Evolutionary conservation across 345 rosid species (phyloP).

Genomic region (Citrus sinensis): DNA sequence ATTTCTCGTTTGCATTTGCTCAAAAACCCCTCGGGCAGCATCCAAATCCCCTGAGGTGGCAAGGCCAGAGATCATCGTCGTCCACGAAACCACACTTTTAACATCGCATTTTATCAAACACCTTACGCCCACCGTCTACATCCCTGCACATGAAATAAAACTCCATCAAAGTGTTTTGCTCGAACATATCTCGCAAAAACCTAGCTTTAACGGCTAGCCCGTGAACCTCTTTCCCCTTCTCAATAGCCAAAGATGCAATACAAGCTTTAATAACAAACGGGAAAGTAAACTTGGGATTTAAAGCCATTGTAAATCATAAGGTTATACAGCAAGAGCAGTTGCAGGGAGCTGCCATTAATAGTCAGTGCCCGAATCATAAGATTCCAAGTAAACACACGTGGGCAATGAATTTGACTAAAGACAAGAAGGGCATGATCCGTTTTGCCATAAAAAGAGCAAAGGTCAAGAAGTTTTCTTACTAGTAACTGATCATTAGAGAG

Average conservation of each 20-base stretch:
- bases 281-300: slow-evolving; percentile 55
- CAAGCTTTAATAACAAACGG: slow-evolving; percentile 75
- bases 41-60: slow-evolving; percentile 42
- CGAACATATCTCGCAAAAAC: slow-evolving; percentile 40
- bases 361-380: slow-evolving; percentile 59
- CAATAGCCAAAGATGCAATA: slow-evolving; percentile 23
- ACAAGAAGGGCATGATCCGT: slow-evolving; percentile 47
- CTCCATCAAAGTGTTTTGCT: slow-evolving; percentile 61
- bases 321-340: slow-evolving; percentile 54
- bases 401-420: slow-evolving; percentile 39
- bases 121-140: slow-evolving; percentile 35
- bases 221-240: slow-evolving; percentile 51
- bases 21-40: slow-evolving; percentile 45
- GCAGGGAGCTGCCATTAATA: slow-evolving; percentile 26
- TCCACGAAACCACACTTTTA: slow-evolving; percentile 62
- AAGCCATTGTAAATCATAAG: slow-evolving; percentile 44
- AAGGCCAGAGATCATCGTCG: slow-evolving; percentile 63
- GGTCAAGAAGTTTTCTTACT: slow-evolving; percentile 45
- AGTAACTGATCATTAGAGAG: slow-evolving; percentile 52
- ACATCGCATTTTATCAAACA: slow-evolving; percentile 56
- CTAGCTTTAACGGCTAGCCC: slow-evolving; percentile 57
- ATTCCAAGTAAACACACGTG: slow-evolving; percentile 64
- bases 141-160: slow-evolving; percentile 54
- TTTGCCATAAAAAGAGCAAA: slow-evolving; percentile 41
- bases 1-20: slow-evolving; percentile 54